These are phyloP conservation scores for Ustulina deusta DNA, from an alignment of 2,329 filamentous ascomycete genomes.

Conservation along the genomic window DNA sequence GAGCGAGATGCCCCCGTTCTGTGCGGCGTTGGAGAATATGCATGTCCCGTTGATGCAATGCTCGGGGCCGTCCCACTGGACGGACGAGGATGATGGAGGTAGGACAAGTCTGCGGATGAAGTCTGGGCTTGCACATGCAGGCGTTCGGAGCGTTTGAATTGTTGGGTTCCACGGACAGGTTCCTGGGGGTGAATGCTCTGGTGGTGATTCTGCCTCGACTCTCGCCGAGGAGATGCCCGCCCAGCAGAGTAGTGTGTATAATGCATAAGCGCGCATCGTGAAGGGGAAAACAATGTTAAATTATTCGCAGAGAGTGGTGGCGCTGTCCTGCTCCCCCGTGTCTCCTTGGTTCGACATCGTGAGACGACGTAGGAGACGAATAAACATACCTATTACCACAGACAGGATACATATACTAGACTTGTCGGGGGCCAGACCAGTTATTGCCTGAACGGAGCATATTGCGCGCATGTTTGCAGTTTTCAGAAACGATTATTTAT, in stretches of 20 bases:
- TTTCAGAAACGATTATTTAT: slow-evolving; percentile 5
- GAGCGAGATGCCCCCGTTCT: slow-evolving; percentile 45
- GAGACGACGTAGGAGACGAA: neutral
- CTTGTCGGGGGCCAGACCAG: neutral
- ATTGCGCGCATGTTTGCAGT: slow-evolving; percentile 1
- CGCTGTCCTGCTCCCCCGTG: neutral
- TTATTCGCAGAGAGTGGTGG: neutral
- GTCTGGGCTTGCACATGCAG: slow-evolving; percentile 36
- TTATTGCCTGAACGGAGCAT: slow-evolving; percentile 6
- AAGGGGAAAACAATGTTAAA: neutral
- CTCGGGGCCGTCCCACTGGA: slow-evolving; percentile 44
- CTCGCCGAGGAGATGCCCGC: slow-evolving; percentile 19
- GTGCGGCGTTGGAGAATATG: slow-evolving; percentile 42
- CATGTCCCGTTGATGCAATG: slow-evolving; percentile 47
- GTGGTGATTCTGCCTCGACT: slow-evolving; percentile 2
- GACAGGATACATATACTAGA: slow-evolving; percentile 1
- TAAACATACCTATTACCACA: neutral
- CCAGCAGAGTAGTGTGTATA: slow-evolving; percentile 19
- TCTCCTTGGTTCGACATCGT: slow-evolving; percentile 7
- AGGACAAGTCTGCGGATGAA: slow-evolving; percentile 20
- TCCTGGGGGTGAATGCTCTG: neutral
- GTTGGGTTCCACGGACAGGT: slow-evolving; percentile 42
- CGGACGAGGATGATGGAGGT: neutral
- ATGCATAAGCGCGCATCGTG: slow-evolving; percentile 20
- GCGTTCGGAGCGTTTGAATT: slow-evolving; percentile 24